Evolutionary conservation across 176 grass and related monocot genomes (phyloP), one percentile per base, ranked within the genome.

Genomic region (Saccharum officinarum): DNA sequence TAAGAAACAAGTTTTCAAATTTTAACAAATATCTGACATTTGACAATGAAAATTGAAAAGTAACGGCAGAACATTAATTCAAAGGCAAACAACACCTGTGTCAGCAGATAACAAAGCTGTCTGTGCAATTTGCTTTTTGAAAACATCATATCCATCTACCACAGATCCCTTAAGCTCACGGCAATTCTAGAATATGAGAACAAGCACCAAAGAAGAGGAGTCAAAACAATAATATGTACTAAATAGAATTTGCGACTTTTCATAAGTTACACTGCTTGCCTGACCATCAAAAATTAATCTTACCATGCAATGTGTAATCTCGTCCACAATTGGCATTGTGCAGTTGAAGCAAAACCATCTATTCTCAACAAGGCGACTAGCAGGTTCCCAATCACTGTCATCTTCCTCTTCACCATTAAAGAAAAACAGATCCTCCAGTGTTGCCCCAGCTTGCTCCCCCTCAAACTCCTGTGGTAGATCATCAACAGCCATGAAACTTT

Each of bases 331-430:
- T 86, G 87, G 88, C 75, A 91, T 59, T 61, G 90, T 94, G 83
- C 93, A 95, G 74, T 95, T 98, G 41, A 88, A 75, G 82, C 97
- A 98, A 89, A 91, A 95, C 91, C 89, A 92, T 39, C 86, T 95
- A 65, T 89, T 81, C 33, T 77, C 40, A 87, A 77, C 86, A 87
- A 87, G 75, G 46, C 60, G 61, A 87, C 66, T 77, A 78, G 87
- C 74, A 47, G 97, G 93, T 66, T 95, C 91, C 93, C 93, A 98
- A 22, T 98, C 97, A 61, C 78, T 92, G 76, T 94, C 97, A 73
- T 95, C 91, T 30, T 98, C 96, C 22, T 98, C 96, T 45, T 94
- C 93, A 69, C 93, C 92, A 70, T 90, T 89, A 63, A 85, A 82
- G 37, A 89, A 83, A 78, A 92, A 92, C 25, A 95, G 72, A 87